Percentiles rank a stretch among this genome's conserved stretches.
Conservation (phyloP, 106 monocot genomes). For the Platanthera guangdongensis region DNA sequence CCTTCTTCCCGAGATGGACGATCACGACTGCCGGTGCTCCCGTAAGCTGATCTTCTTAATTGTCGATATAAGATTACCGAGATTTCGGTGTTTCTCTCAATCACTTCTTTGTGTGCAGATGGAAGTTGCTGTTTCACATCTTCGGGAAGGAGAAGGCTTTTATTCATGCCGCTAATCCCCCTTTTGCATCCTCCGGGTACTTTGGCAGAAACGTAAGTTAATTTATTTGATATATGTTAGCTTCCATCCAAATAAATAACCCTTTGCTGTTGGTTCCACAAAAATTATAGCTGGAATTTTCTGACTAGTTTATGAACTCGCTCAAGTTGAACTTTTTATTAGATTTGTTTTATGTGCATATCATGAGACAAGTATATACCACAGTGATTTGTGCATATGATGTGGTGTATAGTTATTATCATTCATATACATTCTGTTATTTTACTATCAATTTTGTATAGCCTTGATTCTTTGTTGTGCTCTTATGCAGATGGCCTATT, state of each 20-base stretch:
- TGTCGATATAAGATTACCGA: too few relatives aligned
- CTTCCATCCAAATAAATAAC: background rate
- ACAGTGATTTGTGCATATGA: too few relatives aligned
- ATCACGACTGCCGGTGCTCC: background rate
- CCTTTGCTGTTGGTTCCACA: background rate
- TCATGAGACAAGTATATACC: too few relatives aligned
- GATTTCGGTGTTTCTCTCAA: background rate
- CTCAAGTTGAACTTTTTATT: background rate
- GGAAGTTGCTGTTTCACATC: background rate
- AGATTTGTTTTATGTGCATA: background rate
- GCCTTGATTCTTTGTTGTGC: background rate
- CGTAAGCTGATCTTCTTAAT: background rate
- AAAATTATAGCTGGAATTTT: background rate
- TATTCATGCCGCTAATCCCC: background rate
- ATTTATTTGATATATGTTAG: background rate
- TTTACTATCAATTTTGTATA: background rate
- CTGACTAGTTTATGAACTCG: background rate
- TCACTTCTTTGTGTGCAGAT: conserved; percentile 5
- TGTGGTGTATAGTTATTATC: background rate
- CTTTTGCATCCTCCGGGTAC: background rate
- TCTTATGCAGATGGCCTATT: background rate
- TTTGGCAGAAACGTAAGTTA: conserved; percentile 1
- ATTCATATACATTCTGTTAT: background rate
- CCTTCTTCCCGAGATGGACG: background rate
- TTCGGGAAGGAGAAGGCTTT: background rate